Evolutionary conservation across 768 basidiomycete genomes (phyloP).

Genomic region (Lentinus tigrinus): DNA sequence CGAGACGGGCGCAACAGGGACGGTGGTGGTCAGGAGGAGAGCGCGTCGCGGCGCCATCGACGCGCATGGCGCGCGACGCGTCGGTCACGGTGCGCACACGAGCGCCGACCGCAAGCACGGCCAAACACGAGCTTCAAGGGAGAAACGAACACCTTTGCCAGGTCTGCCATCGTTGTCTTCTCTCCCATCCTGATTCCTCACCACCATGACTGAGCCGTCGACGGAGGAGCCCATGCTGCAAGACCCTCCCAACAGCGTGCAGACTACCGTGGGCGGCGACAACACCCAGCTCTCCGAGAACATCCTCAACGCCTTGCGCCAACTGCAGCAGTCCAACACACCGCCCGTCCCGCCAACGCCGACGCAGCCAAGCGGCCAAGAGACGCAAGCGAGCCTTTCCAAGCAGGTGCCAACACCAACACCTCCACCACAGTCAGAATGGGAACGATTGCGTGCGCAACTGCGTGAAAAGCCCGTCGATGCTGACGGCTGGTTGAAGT

Average conservation of each 20-base stretch:
- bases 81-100: background rate
- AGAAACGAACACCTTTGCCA: too few species aligned
- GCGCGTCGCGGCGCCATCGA: background rate
- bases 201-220: constrained; percentile 11
- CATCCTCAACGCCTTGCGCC: constrained; percentile 35
- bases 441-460: constrained; percentile 59
- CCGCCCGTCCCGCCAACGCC: constrained; percentile 12
- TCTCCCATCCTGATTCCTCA: constrained; percentile 4
- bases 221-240: background rate
- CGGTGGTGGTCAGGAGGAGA: background rate
- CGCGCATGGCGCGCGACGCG: background rate
- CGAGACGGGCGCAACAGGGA: background rate
- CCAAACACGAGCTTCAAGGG: too few species aligned
- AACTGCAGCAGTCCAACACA: constrained; percentile 29
- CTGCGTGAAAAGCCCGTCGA: constrained; percentile 70
- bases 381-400: background rate
- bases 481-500: constrained; percentile 73
- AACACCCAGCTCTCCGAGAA: constrained; percentile 39
- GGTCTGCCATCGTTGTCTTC: background rate
- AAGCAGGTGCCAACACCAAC: constrained; percentile 16
- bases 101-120: too few species aligned
- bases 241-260: background rate
- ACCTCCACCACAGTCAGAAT: constrained; percentile 53
- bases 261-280: constrained; percentile 5
- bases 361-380: constrained; percentile 24